A percentile compares a stretch with the other conserved stretches of the same genome.
Conservation (phyloP, 2,329 filamentous ascomycete species). For the Fusarium camptoceras region DNA sequence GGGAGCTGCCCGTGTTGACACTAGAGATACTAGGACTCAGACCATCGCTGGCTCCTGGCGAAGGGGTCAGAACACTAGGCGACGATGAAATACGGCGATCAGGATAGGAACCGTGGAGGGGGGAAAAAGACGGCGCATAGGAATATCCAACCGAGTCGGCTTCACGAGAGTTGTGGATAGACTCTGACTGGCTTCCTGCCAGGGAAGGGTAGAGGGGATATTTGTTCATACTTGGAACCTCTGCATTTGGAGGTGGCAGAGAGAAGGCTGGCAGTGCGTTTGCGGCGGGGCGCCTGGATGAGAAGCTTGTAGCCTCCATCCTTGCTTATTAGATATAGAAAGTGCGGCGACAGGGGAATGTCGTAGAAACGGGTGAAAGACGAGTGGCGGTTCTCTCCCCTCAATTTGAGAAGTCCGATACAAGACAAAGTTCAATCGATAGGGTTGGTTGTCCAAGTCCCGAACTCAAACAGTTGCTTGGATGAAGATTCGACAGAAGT, state of each 20-base stretch:
- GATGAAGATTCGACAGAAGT: neutral
- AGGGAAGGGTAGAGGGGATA: constrained; percentile 39
- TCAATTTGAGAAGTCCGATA: constrained; percentile 25
- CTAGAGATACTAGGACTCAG: constrained; percentile 71
- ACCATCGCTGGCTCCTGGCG: constrained; percentile 67
- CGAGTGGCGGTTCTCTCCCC: neutral
- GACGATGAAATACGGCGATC: constrained; percentile 46
- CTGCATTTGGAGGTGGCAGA: constrained; percentile 52
- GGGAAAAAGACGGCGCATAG: constrained; percentile 42
- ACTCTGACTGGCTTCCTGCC: constrained; percentile 38
- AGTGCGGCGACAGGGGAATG: neutral
- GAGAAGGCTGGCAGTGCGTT: constrained; percentile 51
- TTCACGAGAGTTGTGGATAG: constrained; percentile 42
- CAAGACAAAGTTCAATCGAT: constrained; percentile 22
- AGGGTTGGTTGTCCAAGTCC: neutral
- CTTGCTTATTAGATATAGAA: neutral
- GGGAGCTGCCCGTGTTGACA: constrained; percentile 69
- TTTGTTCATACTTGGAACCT: constrained; percentile 53
- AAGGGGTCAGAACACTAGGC: constrained; percentile 52
- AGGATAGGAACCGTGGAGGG: constrained; percentile 44
- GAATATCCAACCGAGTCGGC: constrained; percentile 39
- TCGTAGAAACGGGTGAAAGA: neutral
- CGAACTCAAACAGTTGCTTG: neutral
- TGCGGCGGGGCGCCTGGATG: constrained; percentile 51
- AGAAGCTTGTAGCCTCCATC: constrained; percentile 51